Evolutionary conservation across 805 yeast species (phyloP), one percentile per base, ranked within the genome.

Genomic region (Teunomyces barrocoloradensis): DNA sequence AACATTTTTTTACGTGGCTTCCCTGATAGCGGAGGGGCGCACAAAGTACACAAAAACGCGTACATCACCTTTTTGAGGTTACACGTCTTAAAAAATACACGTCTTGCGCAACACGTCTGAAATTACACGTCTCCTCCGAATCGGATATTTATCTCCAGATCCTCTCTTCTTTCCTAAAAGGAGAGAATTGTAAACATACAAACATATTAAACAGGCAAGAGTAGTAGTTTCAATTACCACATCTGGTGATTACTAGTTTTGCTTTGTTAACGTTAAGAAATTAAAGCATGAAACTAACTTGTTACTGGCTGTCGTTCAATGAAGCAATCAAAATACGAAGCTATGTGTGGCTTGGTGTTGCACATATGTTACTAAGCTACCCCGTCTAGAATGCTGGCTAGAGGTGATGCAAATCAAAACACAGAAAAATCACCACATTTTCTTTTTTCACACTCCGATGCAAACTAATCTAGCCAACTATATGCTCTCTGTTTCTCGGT

Each of bases 61-160:
- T 23, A 3, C 25, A 21, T n/a, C 37, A 20, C 39, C 25, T n/a
- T 23, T 12, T 15, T 12, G 13, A n/a, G 11, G 40, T 13, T n/a
- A 37, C 40, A 37, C 40, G 40, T 37, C 40, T 37, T 21, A 21
- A 36, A 36, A 36, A 36, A 21, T 36, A 36, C 40, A 37, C 40
- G 40, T 37, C 40, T 23, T 6, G 5, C 28, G 40, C 40, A 23
- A 37, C 40, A 37, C 40, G 40, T 37, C 40, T 37, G 40, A 9
- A 9, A 12, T 21, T 23, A 37, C 40, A 21, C 40, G 40, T 20
- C 40, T 23, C 23, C 23, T 35, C 40, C 40, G 40, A 23, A n/a
- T 37, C 40, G 40, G 29, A 20, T n/a, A 3, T 21, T 15, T 9
- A 37, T 6, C 13, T 15, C 40, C 40, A 37, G 10, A 20, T 37